phyloP scores from a whole-genome alignment of 345 rosid genomes.

The Aurinia saxatilis region DNA sequence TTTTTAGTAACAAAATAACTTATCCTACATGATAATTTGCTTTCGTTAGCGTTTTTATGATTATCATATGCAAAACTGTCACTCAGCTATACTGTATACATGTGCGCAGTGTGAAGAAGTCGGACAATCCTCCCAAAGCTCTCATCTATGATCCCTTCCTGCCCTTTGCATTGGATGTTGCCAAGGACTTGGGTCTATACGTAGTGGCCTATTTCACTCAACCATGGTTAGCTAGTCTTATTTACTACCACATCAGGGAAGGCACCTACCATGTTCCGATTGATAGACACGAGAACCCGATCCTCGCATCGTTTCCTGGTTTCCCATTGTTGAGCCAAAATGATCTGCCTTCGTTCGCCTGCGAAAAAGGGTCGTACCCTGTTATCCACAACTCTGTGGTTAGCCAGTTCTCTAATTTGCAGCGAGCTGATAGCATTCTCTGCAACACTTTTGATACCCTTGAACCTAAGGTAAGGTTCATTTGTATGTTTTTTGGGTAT shows the following conservation, averaged over 20 bases:
- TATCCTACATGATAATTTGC: too few relatives aligned
- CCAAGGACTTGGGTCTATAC: constrained; percentile 20
- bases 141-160: constrained; percentile 41
- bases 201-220: constrained; percentile 31
- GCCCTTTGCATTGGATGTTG: constrained; percentile 41
- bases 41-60: neutral
- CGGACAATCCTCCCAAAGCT: constrained; percentile 23
- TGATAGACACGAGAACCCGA: constrained; percentile 11
- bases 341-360: constrained; percentile 38
- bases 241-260: constrained; percentile 29
- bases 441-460: constrained; percentile 41
- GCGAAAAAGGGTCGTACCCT: constrained; percentile 25
- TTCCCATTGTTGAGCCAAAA: constrained; percentile 29
- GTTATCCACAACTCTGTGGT: neutral
- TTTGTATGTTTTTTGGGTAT: too few relatives aligned
- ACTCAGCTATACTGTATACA: neutral
- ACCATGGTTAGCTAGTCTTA: constrained; percentile 31
- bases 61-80: neutral
- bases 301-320: constrained; percentile 22
- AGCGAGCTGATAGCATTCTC: constrained; percentile 33
- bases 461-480: constrained; percentile 39
- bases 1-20: too few relatives aligned
- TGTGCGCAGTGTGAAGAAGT: constrained; percentile 14
- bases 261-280: constrained; percentile 30
- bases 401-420: constrained; percentile 32